A percentile compares a stretch with the other conserved stretches of the same genome.
Evolutionary conservation across 108 stramenopile species (phyloP).

Genomic region (Pseudonitzschia multiseries): DNA sequence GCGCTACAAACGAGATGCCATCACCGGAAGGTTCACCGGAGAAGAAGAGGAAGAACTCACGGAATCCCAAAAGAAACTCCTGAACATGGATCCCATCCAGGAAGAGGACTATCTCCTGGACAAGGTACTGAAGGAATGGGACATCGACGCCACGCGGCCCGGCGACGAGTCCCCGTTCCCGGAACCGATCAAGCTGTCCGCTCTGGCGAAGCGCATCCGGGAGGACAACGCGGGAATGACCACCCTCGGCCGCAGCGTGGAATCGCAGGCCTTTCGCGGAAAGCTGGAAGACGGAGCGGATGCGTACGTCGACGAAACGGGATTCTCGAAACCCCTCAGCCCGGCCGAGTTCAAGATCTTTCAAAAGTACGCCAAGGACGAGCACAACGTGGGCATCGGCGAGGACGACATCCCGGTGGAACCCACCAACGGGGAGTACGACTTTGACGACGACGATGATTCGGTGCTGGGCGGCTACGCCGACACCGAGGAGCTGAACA

Average conservation of each 20-base stretch:
- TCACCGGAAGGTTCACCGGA: constrained; percentile 79
- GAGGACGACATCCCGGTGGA: constrained; percentile 62
- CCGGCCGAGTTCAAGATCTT: constrained; percentile 61
- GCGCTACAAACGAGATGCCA: constrained; percentile 68
- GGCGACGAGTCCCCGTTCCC: constrained; percentile 6
- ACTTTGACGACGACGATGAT: constrained; percentile 6
- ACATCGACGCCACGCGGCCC: constrained; percentile 26
- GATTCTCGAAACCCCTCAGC: constrained; percentile 52
- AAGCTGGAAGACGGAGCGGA: constrained; percentile 38
- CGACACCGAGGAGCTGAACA: constrained; percentile 50
- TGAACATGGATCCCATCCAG: constrained; percentile 55
- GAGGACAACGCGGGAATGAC: constrained; percentile 69
- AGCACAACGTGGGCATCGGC: constrained; percentile 45
- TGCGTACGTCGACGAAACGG: constrained; percentile 26
- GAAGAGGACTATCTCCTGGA: constrained; percentile 41
- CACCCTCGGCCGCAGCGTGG: constrained; percentile 60
- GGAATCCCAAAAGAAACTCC: constrained; percentile 41
- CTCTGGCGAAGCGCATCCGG: constrained; percentile 62
- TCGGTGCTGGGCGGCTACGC: constrained; percentile 37
- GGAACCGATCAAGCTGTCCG: constrained; percentile 25
- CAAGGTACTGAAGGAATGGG: constrained; percentile 40
- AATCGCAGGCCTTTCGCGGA: constrained; percentile 33
- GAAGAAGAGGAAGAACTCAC: constrained; percentile 61
- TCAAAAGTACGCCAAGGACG: constrained; percentile 49
- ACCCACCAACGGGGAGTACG: constrained; percentile 12